A percentile compares a stretch with the other conserved stretches of the same genome.
phyloP scores from a whole-genome alignment of 2,329 filamentous ascomycete genomes.

The Tolypocladium tundrense region DNA sequence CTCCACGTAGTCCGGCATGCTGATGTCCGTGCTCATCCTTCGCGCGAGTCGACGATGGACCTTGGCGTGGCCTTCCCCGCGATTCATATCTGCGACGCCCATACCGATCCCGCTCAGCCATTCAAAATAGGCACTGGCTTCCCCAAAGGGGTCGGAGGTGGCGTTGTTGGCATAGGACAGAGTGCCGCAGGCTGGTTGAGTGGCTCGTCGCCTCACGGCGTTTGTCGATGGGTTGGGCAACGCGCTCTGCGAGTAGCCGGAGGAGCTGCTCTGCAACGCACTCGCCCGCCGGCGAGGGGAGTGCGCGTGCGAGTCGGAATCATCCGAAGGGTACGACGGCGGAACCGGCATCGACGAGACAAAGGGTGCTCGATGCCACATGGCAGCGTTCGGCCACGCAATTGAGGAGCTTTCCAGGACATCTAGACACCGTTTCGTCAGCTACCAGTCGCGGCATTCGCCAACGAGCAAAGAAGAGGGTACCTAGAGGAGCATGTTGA shows the following conservation, averaged over 20 bases:
- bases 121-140: constrained; percentile 16
- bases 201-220: constrained; percentile 2
- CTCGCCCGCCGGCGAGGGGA: constrained; percentile 40
- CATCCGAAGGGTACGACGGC: constrained; percentile 30
- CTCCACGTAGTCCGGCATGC: constrained; percentile 30
- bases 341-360: constrained; percentile 30
- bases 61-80: constrained; percentile 1
- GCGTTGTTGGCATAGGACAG: not conserved
- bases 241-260: not conserved
- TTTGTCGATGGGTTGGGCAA: not conserved
- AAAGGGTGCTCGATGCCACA: constrained; percentile 49
- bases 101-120: constrained; percentile 14
- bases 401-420: constrained; percentile 64
- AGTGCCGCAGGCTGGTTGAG: constrained; percentile 5
- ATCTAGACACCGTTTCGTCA: constrained; percentile 27
- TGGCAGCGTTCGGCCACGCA: constrained; percentile 66
- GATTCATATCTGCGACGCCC: constrained; percentile 2
- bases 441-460: not conserved
- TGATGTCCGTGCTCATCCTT: constrained; percentile 26
- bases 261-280: not conserved
- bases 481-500: constrained; percentile 72
- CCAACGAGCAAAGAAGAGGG: constrained; percentile 15
- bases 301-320: constrained; percentile 50
- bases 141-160: constrained; percentile 10
- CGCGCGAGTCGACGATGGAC: constrained; percentile 6